Conservation (phyloP, 1,284 basidiomycete species). For the Schizopora paradoxa region DNA sequence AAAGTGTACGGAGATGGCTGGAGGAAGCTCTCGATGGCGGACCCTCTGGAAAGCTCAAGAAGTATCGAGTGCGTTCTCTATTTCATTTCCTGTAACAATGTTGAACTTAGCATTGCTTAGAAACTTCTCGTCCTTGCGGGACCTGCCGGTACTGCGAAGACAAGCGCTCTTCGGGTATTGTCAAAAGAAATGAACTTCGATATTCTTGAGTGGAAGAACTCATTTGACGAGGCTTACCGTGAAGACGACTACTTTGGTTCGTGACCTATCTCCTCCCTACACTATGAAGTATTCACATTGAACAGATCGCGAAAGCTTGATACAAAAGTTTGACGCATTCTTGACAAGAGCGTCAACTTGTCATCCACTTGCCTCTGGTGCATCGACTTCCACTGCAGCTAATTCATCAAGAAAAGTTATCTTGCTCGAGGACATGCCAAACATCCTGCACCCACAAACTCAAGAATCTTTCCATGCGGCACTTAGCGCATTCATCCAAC, state of each 20-base stretch:
- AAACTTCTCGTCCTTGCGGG: constrained; percentile 84
- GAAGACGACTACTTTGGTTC: constrained; percentile 28
- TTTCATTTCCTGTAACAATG: constrained; percentile 3
- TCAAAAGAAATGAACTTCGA: constrained; percentile 74
- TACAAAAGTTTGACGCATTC: constrained; percentile 76
- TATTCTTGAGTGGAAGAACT: constrained; percentile 82
- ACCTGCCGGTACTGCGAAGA: constrained; percentile 89
- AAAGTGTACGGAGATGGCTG: constrained; percentile 83
- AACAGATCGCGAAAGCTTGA: constrained; percentile 53
- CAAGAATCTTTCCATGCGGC: constrained; percentile 73
- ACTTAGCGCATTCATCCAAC: constrained; percentile 51
- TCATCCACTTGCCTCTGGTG: constrained; percentile 31
- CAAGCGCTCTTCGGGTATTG: constrained; percentile 75
- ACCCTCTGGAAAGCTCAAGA: constrained; percentile 57
- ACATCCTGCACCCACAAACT: constrained; percentile 74
- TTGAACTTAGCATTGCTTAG: constrained; percentile 34
- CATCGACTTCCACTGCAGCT: constrained; percentile 8
- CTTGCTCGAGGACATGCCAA: constrained; percentile 90
- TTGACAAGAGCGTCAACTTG: constrained; percentile 69
- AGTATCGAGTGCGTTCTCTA: constrained; percentile 64
- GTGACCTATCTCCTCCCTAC: constrained; percentile 16
- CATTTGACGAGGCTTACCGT: constrained; percentile 39
- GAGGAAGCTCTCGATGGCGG: constrained; percentile 75
- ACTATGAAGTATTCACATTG: not conserved
- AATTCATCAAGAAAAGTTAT: constrained; percentile 51